These are phyloP conservation scores for Lepidium aucheri DNA, from an alignment of 345 rosid species.

Conservation along the genomic window DNA sequence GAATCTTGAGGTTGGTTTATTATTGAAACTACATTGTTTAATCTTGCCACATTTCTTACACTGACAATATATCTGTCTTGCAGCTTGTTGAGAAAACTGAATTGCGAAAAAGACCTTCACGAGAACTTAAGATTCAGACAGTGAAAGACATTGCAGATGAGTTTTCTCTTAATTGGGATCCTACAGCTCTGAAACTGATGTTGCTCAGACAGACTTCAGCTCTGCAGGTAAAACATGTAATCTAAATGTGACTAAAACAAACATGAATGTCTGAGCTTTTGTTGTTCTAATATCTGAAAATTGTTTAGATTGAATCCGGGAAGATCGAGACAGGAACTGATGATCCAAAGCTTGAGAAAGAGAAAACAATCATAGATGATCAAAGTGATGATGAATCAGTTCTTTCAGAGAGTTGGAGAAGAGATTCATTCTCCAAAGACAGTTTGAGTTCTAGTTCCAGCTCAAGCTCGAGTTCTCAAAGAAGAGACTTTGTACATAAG, in stretches of 20 bases:
- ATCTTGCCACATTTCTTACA: not conserved
- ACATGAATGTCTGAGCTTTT: conserved; percentile 16
- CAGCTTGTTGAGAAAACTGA: conserved; percentile 50
- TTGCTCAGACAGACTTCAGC: conserved; percentile 32
- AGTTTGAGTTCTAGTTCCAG: conserved; percentile 41
- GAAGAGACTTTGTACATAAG: conserved; percentile 30
- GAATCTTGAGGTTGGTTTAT: conserved; percentile 46
- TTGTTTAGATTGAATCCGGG: conserved; percentile 9
- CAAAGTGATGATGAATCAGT: conserved; percentile 39
- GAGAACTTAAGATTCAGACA: conserved; percentile 55
- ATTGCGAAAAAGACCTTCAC: conserved; percentile 22
- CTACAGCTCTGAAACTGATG: conserved; percentile 47
- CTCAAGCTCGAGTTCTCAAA: conserved; percentile 29
- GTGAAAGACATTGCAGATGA: conserved; percentile 52
- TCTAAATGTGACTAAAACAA: not conserved
- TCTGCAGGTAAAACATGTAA: conserved; percentile 1
- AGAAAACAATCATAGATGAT: not conserved
- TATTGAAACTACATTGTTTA: not conserved
- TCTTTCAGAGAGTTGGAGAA: conserved; percentile 18
- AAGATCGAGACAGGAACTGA: conserved; percentile 22
- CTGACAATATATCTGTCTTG: not conserved
- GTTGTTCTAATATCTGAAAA: not conserved
- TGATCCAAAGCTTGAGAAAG: conserved; percentile 6
- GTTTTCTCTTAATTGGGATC: conserved; percentile 52
- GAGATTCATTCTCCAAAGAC: conserved; percentile 17